These are phyloP conservation scores for Didymella segeticola DNA, from an alignment of 2,329 filamentous ascomycete species.

Conservation along the genomic window DNA sequence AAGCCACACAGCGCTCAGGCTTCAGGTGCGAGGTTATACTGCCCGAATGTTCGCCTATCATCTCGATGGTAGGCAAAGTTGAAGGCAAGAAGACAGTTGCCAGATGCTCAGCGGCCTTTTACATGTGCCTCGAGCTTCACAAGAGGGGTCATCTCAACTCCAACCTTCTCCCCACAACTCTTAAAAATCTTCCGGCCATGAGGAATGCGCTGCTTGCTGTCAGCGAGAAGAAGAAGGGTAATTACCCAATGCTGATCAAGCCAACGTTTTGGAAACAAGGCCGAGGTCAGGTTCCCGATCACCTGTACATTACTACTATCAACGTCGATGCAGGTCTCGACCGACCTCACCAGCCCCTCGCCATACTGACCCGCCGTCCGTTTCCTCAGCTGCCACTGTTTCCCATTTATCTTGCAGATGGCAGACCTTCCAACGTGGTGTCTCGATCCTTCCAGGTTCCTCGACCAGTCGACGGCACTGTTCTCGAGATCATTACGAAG, in stretches of 20 bases:
- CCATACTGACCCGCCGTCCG: conserved; percentile 71
- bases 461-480: conserved; percentile 53
- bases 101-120: conserved; percentile 88
- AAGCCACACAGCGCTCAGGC: conserved; percentile 18
- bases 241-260: conserved; percentile 81
- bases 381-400: conserved; percentile 73
- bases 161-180: conserved; percentile 75
- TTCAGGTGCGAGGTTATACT: conserved; percentile 76
- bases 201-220: conserved; percentile 86
- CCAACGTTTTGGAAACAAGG: conserved; percentile 72
- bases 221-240: conserved; percentile 74
- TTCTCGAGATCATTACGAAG: conserved; percentile 64
- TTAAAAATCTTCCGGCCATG: conserved; percentile 77
- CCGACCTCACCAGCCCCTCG: conserved; percentile 67
- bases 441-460: conserved; percentile 54
- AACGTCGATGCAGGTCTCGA: conserved; percentile 66
- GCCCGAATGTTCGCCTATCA: conserved; percentile 75
- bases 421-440: conserved; percentile 64
- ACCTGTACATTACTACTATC: conserved; percentile 69
- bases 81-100: conserved; percentile 76
- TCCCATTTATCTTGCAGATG: conserved; percentile 73
- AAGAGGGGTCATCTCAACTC: conserved; percentile 72
- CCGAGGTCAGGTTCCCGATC: conserved; percentile 54
- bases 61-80: conserved; percentile 67
- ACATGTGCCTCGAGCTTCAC: conserved; percentile 75